phyloP scores from a whole-genome alignment of 2,329 filamentous ascomycete species.

The Neocucurbitaria cava region DNA sequence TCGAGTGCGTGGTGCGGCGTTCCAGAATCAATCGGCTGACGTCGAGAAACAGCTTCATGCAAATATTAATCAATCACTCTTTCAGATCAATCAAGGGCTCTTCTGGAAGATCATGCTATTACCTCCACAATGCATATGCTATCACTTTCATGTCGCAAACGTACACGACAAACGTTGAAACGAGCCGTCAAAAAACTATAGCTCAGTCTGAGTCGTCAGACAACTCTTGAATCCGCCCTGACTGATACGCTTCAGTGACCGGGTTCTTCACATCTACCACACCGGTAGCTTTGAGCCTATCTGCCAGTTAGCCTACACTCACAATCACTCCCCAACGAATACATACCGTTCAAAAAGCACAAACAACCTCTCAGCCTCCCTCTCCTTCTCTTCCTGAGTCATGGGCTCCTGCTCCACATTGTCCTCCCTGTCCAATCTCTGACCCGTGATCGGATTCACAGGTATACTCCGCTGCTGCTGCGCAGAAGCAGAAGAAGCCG shows the following conservation, averaged over 20 bases:
- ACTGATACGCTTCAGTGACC: conserved; percentile 71
- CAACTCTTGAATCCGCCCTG: conserved; percentile 75
- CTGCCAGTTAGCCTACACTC: conserved; percentile 6
- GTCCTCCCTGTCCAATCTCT: conserved; percentile 74
- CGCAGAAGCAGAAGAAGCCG: no score
- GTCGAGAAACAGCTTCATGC: no score
- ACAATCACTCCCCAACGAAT: neutral
- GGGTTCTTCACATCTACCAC: conserved; percentile 82
- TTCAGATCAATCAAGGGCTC: no score
- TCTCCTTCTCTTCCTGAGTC: conserved; percentile 89
- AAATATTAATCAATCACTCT: no score
- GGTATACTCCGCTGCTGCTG: conserved; percentile 48
- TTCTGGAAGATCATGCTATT: no score
- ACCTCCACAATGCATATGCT: neutral
- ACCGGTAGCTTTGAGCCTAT: conserved; percentile 73
- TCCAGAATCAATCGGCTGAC: no score
- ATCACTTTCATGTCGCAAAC: neutral
- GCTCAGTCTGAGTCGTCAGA: conserved; percentile 55
- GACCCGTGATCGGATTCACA: conserved; percentile 87
- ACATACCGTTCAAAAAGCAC: conserved; percentile 84
- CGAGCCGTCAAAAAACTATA: neutral
- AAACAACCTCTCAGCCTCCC: conserved; percentile 88
- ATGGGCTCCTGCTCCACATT: conserved; percentile 70
- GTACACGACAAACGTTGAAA: neutral
- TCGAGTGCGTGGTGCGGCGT: no score